phyloP scores from a whole-genome alignment of 306 rosid genomes.

The Fagus sylvatica region DNA sequence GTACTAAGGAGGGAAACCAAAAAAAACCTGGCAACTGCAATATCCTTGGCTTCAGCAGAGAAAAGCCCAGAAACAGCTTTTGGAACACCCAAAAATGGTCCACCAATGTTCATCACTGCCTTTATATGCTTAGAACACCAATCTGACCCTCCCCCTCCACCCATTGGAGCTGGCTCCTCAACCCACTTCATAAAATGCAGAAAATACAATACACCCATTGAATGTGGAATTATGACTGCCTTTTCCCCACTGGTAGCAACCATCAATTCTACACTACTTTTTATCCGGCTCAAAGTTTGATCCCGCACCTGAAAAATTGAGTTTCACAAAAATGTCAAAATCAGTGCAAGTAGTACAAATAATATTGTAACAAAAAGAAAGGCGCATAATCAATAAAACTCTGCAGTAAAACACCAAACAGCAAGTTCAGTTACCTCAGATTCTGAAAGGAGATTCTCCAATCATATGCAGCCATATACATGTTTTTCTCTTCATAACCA shows the following conservation, averaged over 20 bases:
- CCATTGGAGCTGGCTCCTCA: conserved; percentile 82
- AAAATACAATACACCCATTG: conserved; percentile 51
- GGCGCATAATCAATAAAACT: conserved; percentile 24
- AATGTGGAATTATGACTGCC: conserved; percentile 51
- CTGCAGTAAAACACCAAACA: neutral
- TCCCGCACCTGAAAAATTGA: conserved; percentile 65
- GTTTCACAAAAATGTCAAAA: conserved; percentile 1
- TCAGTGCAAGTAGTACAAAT: neutral
- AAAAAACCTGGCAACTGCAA: conserved; percentile 78
- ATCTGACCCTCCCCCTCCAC: conserved; percentile 51
- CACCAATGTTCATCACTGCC: conserved; percentile 47
- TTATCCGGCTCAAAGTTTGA: conserved; percentile 75
- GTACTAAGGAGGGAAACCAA: neutral
- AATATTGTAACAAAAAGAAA: neutral
- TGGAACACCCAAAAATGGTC: conserved; percentile 87
- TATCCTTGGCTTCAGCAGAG: conserved; percentile 81
- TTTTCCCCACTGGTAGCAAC: conserved; percentile 42
- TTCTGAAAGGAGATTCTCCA: conserved; percentile 90
- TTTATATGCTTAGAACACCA: conserved; percentile 52
- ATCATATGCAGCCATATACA: conserved; percentile 92
- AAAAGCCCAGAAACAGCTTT: conserved; percentile 85
- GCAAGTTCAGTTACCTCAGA: conserved; percentile 53
- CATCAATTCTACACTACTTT: conserved; percentile 61
- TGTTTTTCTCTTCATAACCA: conserved; percentile 82
- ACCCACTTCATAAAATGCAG: conserved; percentile 85